Percentiles rank a stretch among this genome's conserved stretches.
Conservation (phyloP, 176 grass and related monocot species). For the Musa schizocarpa region DNA sequence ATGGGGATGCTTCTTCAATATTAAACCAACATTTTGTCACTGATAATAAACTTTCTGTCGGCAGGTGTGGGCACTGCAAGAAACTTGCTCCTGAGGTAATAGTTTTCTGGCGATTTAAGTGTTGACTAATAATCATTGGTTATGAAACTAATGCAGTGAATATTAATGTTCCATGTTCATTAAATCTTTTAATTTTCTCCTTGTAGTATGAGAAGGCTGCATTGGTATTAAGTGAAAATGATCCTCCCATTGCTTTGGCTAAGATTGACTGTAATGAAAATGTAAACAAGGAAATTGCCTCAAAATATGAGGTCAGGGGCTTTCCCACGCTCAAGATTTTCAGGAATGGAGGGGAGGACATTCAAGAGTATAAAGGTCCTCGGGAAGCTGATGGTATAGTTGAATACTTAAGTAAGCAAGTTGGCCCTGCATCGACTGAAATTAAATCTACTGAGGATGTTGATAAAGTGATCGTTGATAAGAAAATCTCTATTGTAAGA, state of each 20-base stretch:
- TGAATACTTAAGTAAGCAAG: constrained; percentile 89
- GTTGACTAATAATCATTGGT: not conserved
- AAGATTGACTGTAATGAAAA: constrained; percentile 77
- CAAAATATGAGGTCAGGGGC: constrained; percentile 63
- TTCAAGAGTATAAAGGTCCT: constrained; percentile 89
- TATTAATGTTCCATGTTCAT: not conserved
- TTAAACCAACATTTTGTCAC: not conserved
- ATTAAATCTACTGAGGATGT: constrained; percentile 66
- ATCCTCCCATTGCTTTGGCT: constrained; percentile 75
- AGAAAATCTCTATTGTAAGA: constrained; percentile 73
- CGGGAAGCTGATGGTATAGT: constrained; percentile 85
- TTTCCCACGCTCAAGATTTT: constrained; percentile 97
- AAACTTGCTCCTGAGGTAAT: constrained; percentile 79
- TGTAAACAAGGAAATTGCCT: constrained; percentile 55
- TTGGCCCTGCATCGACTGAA: constrained; percentile 73
- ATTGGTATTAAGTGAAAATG: constrained; percentile 47
- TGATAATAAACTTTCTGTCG: not conserved
- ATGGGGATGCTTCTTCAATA: not conserved
- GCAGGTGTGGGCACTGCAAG: constrained; percentile 95
- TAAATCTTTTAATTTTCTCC: constrained; percentile 3
- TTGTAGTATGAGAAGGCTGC: constrained; percentile 94
- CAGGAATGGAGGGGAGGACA: constrained; percentile 56
- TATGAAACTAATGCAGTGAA: not conserved
- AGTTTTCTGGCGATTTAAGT: not conserved
- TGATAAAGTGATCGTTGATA: constrained; percentile 30